Conservation (phyloP, 805 yeast species). For the Candida arabinofermentans region DNA sequence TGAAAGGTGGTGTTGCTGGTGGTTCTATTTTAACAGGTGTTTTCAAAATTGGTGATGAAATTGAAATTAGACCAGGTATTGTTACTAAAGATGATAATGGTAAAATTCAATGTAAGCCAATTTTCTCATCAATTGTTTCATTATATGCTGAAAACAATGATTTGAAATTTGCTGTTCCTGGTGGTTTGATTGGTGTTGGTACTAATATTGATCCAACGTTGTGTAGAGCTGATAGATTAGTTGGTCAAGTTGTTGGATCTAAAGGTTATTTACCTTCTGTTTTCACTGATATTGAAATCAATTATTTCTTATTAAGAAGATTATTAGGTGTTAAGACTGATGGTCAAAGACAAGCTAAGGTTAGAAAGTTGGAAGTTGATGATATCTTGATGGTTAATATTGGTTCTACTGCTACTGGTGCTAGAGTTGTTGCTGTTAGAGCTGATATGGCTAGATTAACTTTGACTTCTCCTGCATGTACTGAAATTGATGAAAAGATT, state of each 20-base stretch:
- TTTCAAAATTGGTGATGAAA: slow-evolving; percentile 94
- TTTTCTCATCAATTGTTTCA: slow-evolving; percentile 89
- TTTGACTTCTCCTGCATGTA: slow-evolving; percentile 97
- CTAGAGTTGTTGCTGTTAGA: slow-evolving; percentile 94
- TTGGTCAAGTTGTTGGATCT: slow-evolving; percentile 98
- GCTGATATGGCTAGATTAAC: slow-evolving; percentile 99
- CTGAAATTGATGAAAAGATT: slow-evolving; percentile 96
- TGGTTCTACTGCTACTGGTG: slow-evolving; percentile 99
- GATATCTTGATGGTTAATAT: slow-evolving; percentile 98
- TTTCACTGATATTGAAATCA: slow-evolving; percentile 95
- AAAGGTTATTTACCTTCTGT: slow-evolving; percentile 94
- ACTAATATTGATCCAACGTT: slow-evolving; percentile 97
- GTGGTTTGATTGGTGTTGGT: slow-evolving; percentile 99
- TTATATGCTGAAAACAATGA: slow-evolving; percentile 97
- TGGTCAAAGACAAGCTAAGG: slow-evolving; percentile 95
- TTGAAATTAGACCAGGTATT: slow-evolving; percentile 98
- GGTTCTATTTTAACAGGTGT: slow-evolving; percentile 98
- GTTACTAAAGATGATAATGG: slow-evolving; percentile 89
- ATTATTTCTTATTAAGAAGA: slow-evolving; percentile 94
- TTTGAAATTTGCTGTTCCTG: slow-evolving; percentile 98
- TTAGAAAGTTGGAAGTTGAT: slow-evolving; percentile 86
- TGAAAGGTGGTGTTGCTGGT: slow-evolving; percentile 99
- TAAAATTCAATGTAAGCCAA: slow-evolving; percentile 92
- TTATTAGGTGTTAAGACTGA: slow-evolving; percentile 97
- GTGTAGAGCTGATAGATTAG: slow-evolving; percentile 98